Base-by-base conservation (phyloP, 306 rosid genomes). In the Trifolium pratense region DNA sequence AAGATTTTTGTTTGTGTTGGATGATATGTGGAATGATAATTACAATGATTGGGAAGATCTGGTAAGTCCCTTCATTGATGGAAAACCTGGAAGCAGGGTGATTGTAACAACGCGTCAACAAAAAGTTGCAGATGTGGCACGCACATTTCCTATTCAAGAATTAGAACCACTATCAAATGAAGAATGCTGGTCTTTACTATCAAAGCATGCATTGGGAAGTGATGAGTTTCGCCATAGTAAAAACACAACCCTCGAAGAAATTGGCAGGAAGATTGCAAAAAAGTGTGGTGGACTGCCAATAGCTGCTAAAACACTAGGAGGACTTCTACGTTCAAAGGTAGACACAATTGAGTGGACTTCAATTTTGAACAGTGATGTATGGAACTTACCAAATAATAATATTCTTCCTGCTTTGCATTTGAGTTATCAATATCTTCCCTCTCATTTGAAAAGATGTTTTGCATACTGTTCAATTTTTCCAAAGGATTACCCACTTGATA, bases 91-190 rank as follows among this genome's bases (percentile, higher is more conserved):
- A 66, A 42, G 71, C 2, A 2, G 7, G 21, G 53, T 66, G 14
- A 43, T 66, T 6, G 15, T 66, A 2, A 66, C 71, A 66, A 66
- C 71, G 0, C 81, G 83, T 1, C 77, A 81, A 55, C 15, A 26
- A 49, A 67, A 66, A 59, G 87, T 81, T 58, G 86, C 83, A 9
- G 58, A 76, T 9, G 37, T 84, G 68, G 18, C 83, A 31, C 79
- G 59, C 9, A 79, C 90, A 1, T 74, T 79, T 66, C 81, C 76
- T 5, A 56, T 76, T 5, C 34, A 81, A 25, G n/a, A 60, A 5
- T 79, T 84, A 53, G 52, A 58, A 17, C 45, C 56, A 17, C 71
- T 86, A 7, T 69, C 86, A 5, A 15, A 68, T 48, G 84, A 86
- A 17, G 58, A 84, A 5, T 65, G 78, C 14, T 86, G 86, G 87